Conservation (phyloP, 2,329 filamentous ascomycete species). For the Stromatinia cepivora region DNA sequence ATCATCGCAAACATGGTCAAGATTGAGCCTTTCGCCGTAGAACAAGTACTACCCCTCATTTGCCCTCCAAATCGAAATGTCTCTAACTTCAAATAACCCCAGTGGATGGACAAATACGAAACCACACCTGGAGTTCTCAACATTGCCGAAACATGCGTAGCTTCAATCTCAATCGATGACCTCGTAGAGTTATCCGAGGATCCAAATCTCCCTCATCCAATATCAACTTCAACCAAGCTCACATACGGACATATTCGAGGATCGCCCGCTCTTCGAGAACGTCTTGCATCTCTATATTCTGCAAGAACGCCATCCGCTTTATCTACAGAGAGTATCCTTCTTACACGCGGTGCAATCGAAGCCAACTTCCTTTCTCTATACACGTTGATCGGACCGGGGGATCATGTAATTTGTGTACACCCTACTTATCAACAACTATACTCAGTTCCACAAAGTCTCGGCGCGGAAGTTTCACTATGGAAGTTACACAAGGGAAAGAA, state of each 20-base stretch:
- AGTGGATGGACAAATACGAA: conserved; percentile 66
- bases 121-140: conserved; percentile 60
- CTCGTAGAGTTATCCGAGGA: conserved; percentile 60
- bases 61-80: conserved; percentile 13
- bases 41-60: conserved; percentile 50
- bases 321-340: conserved; percentile 64
- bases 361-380: conserved; percentile 85
- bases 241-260: conserved; percentile 75
- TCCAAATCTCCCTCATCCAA: conserved; percentile 45
- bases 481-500: conserved; percentile 62
- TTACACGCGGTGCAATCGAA: conserved; percentile 77
- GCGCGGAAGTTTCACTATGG: conserved; percentile 78
- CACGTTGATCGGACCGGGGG: conserved; percentile 66
- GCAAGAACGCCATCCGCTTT: conserved; percentile 50
- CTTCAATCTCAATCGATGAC: conserved; percentile 71
- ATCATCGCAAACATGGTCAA: conserved; percentile 51
- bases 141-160: conserved; percentile 76
- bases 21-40: conserved; percentile 67
- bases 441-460: conserved; percentile 69
- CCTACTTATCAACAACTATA: conserved; percentile 88
- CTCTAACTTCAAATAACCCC: conserved; percentile 26
- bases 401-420: conserved; percentile 84
- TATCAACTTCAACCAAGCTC: conserved; percentile 59
- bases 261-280: conserved; percentile 60
- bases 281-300: conserved; percentile 66